These are phyloP conservation scores for Tulasnella sp. DNA, from an alignment of 768 basidiomycete species.

Conservation along the genomic window DNA sequence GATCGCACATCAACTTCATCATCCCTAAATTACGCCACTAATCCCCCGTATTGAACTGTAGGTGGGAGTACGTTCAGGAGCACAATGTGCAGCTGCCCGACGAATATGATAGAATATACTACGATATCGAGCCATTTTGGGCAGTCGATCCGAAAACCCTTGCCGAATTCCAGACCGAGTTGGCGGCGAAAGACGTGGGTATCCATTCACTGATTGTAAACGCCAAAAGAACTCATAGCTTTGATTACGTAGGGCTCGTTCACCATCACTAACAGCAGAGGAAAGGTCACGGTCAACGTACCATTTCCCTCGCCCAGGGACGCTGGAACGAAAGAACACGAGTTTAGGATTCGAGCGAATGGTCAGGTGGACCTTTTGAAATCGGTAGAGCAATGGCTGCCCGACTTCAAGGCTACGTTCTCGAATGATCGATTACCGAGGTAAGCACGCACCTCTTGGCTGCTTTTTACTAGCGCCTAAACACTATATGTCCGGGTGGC, in stretches of 20 bases:
- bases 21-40: too few relatives aligned
- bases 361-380: conserved; percentile 27
- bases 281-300: neutral
- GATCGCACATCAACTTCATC: too few relatives aligned
- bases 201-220: too few relatives aligned
- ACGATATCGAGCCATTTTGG: conserved; percentile 35
- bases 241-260: conserved; percentile 21
- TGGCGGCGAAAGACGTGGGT: neutral
- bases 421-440: conserved; percentile 20
- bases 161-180: neutral
- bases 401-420: conserved; percentile 37
- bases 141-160: conserved; percentile 26
- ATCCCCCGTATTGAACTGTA: neutral
- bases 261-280: conserved; percentile 21
- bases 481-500: conserved; percentile 16
- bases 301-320: neutral
- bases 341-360: conserved; percentile 16
- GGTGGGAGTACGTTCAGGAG: conserved; percentile 37
- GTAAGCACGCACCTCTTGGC: neutral
- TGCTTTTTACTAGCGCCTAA: neutral
- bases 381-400: conserved; percentile 31
- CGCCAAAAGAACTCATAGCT: too few relatives aligned
- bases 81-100: conserved; percentile 40
- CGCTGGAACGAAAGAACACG: neutral
- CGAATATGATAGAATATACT: conserved; percentile 42